Base-by-base conservation (phyloP, 1,284 basidiomycete species). In the Malassezia slooffiae region DNA sequence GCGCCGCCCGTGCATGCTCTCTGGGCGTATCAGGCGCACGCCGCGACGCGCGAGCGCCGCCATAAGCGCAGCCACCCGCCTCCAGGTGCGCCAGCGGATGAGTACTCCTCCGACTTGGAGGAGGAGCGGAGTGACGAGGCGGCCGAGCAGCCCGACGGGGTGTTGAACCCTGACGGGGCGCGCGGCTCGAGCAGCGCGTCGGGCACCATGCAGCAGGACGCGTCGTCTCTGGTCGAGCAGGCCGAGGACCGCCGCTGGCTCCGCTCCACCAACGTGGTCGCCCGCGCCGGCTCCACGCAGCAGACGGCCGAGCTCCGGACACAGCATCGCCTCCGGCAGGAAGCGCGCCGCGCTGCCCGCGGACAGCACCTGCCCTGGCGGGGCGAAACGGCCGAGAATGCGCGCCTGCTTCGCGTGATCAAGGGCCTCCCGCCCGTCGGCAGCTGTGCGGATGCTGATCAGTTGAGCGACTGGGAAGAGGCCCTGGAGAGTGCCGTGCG, bases 391-490 rank as follows among this genome's bases (percentile, higher is more conserved):
- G 52, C 52, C n/a, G 52, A 62, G 20, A 50, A 54, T 29, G 58
- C 58, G 10, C 53, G 58, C 8, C 28, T 60, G 22, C 47, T 56
- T 2, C 58, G 60, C 3, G 46, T 52, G 10, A 47, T 63, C 19
- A 54, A 60, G n/a, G 60, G 60, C 6, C 50, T 57, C 24, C 56
- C 58, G 11, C 60, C 60, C 19, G 43, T 63, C 13, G 58, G 56
- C 8, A 51, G 45, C 27, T 48, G 42, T 0, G 56, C 56, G 6
- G 60, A 63, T 23, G 60, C 60, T 0, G 60, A 63, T 30, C 58
- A 63, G 44, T 57, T 63, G 15, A 58, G 56, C 41, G 60, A 63
- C n/a, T 47, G 58, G 31, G 60, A 63, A 34, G 57, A 60, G 12
- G 48, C 58, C 12, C 50, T 60, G 32, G 60, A 63, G 32, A 48